Evolutionary conservation across 352 stramenopile genomes (phyloP).

Genomic region (Phytophthora crassamura): DNA sequence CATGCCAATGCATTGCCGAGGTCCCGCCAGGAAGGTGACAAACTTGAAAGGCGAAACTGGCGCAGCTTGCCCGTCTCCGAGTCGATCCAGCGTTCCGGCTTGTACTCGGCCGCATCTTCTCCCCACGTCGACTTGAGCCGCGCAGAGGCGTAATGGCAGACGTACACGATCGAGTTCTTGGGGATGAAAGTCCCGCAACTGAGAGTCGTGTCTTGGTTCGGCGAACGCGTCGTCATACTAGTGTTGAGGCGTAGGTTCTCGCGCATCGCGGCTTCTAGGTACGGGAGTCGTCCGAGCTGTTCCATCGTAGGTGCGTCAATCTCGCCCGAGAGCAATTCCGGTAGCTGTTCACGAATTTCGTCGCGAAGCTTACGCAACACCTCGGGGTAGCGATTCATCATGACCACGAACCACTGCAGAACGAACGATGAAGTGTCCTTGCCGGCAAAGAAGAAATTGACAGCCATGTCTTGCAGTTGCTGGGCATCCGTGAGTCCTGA

Average conservation of each 20-base stretch:
- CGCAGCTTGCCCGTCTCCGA: conserved; percentile 33
- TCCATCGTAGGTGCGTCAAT: conserved; percentile 47
- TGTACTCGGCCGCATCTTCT: conserved; percentile 52
- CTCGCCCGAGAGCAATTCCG: conserved; percentile 27
- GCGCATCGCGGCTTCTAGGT: conserved; percentile 60
- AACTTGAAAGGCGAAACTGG: conserved; percentile 57
- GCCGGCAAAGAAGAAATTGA: conserved; percentile 82
- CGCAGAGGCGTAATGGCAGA: conserved; percentile 53
- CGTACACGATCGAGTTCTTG: conserved; percentile 46
- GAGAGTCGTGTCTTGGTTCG: conserved; percentile 55
- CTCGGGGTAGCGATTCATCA: conserved; percentile 74
- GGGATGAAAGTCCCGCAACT: conserved; percentile 63
- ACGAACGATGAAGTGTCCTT: conserved; percentile 77
- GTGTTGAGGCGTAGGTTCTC: conserved; percentile 76
- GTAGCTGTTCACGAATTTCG: conserved; percentile 49
- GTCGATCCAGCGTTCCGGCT: conserved; percentile 72
- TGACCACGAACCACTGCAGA: conserved; percentile 78
- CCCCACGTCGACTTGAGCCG: conserved; percentile 57
- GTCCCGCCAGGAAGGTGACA: conserved; percentile 59
- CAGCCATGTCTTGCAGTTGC: conserved; percentile 71
- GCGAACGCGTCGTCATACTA: conserved; percentile 45
- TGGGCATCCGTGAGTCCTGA: conserved; percentile 29
- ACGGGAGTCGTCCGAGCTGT: conserved; percentile 54
- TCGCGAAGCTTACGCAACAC: conserved; percentile 49
- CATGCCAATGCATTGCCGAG: conserved; percentile 67